Evolutionary conservation across 768 basidiomycete species (phyloP).

Genomic region (Rhizopogon vinicolor): DNA sequence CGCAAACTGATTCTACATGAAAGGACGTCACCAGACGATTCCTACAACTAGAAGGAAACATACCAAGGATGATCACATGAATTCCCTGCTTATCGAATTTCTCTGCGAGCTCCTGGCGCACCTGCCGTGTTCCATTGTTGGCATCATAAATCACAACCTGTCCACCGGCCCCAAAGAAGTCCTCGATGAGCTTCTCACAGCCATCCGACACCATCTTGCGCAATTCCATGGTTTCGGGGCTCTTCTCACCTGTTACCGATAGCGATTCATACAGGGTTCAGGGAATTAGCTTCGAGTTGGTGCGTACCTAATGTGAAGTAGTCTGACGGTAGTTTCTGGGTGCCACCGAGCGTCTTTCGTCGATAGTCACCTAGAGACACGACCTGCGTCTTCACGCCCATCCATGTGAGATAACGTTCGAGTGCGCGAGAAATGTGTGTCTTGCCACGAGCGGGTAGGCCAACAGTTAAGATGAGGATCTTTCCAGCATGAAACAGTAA

Average conservation of each 20-base stretch:
- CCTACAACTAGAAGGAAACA: constrained; percentile 9
- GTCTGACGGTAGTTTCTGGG: constrained; percentile 83
- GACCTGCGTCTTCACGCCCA: constrained; percentile 94
- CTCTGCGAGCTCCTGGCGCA: constrained; percentile 68
- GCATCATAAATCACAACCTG: constrained; percentile 99
- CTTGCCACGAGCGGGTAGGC: constrained; percentile 91
- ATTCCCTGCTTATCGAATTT: constrained; percentile 84
- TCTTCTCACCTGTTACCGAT: constrained; percentile 61
- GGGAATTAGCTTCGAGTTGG: background rate
- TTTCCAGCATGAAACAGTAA: constrained; percentile 91
- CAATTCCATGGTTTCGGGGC: constrained; percentile 72
- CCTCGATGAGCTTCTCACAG: constrained; percentile 87
- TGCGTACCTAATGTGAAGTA: constrained; percentile 81
- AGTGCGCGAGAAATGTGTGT: constrained; percentile 95
- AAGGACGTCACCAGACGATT: background rate
- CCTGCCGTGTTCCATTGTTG: constrained; percentile 78
- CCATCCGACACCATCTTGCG: constrained; percentile 70
- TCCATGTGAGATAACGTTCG: constrained; percentile 97
- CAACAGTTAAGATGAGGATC: constrained; percentile 89
- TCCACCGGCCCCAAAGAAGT: constrained; percentile 82
- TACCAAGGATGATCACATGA: constrained; percentile 92
- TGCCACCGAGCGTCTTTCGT: constrained; percentile 82
- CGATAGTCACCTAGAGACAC: constrained; percentile 95
- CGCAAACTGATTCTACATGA: constrained; percentile 78
- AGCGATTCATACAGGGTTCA: background rate